Evolutionary conservation across 352 stramenopile genomes (phyloP), one percentile per base, ranked within the genome.

Genomic region (Phytophthora lateralis): DNA sequence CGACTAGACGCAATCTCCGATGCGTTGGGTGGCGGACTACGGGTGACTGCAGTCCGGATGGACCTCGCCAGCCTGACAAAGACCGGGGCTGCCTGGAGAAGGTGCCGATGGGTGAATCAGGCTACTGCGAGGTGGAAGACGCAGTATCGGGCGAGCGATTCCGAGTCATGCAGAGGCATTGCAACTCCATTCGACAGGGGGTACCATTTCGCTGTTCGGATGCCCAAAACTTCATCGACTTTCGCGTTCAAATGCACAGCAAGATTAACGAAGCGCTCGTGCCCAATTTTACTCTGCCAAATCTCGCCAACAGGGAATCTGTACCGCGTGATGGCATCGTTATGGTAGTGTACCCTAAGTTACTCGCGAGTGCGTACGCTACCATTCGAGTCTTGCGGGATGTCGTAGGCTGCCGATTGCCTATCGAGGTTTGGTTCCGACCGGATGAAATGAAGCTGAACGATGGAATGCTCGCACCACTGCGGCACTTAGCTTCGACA

Each of bases 301-400:
- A 37, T 37, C 2, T 37, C 32, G 32, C 3, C 10, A 37, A 37
- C 1, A 37, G 1, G 10, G 32, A 14, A 15, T 4, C 4, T 14
- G 8, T 10, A 6, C 14, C 32, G 0, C 32, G 32, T 12, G 29
- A 53, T 30, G 46, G 46, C 1, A 20, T 53, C 11, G 27, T 53
- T 10, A 53, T 53, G 46, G 46, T 53, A 5, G 32, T 53, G 5
- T 53, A 53, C 17, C 46, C 46, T 14, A 53, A 53, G 18, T 10
- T 53, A 7, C 17, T 53, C 10, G 46, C 32, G 9, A 53, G 46
- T 18, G 46, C 46, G 2, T 53, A 53, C 12, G 46, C 46, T 12
- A 38, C 46, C n/a, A 53, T 53, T 27, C 29, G 27, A 12, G 29
- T 32, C 26, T 29, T 53, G 26, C 15, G 27, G 18, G 29, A 30